phyloP scores from a whole-genome alignment of 345 rosid genomes.

The Eucalyptus caleyi region DNA sequence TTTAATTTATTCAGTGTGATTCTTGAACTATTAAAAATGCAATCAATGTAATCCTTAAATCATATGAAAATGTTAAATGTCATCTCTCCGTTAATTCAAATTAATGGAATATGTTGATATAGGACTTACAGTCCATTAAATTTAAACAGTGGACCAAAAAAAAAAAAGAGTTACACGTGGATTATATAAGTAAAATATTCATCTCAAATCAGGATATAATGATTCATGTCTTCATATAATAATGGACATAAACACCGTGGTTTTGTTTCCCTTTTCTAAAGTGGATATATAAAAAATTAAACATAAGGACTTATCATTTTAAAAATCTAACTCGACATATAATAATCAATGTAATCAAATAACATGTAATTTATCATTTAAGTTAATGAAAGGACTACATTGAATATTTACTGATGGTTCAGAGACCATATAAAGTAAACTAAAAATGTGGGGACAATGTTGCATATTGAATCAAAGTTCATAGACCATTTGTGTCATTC shows the following conservation, averaged over 20 bases:
- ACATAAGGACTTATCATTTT: background rate
- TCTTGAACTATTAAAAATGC: background rate
- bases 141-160: background rate
- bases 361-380: background rate
- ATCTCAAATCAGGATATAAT: background rate
- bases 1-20: background rate
- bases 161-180: background rate
- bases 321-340: background rate
- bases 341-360: background rate
- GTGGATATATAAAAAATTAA: background rate
- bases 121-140: background rate
- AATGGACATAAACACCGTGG: background rate
- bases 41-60: background rate
- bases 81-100: background rate
- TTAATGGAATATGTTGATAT: background rate
- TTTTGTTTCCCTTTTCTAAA: background rate
- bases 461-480: background rate
- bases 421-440: background rate
- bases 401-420: background rate
- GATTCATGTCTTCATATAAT: background rate
- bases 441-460: background rate
- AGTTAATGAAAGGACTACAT: background rate
- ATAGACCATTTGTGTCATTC: background rate
- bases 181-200: background rate
- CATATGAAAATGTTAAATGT: background rate